Evolutionary conservation across 1,284 basidiomycete genomes (phyloP).

Genomic region (Earliella scabrosa): DNA sequence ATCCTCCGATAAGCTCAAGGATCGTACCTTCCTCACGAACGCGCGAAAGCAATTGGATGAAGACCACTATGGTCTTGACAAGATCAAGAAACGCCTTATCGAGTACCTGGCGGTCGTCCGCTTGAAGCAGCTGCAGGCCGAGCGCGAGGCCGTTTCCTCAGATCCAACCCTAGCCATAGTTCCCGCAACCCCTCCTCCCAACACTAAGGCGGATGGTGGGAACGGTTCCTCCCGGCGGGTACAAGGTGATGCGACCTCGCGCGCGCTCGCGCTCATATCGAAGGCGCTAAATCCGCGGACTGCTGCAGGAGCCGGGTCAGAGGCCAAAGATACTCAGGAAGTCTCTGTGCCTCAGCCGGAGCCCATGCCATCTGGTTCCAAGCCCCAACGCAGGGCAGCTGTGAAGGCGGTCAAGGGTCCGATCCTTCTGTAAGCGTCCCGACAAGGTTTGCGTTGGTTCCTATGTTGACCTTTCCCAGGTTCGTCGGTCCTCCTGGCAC

Average conservation of each 20-base stretch:
- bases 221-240: constrained; percentile 2
- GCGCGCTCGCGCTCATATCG: constrained; percentile 17
- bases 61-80: constrained; percentile 89
- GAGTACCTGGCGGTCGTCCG: constrained; percentile 91
- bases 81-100: constrained; percentile 88
- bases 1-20: constrained; percentile 43
- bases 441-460: not conserved
- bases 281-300: constrained; percentile 20
- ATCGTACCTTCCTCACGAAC: constrained; percentile 61
- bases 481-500: constrained; percentile 86
- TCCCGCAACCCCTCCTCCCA: not conserved
- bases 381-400: constrained; percentile 8
- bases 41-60: constrained; percentile 81
- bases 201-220: not conserved
- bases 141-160: constrained; percentile 38
- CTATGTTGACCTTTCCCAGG: constrained; percentile 35
- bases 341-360: not conserved
- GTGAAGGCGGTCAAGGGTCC: constrained; percentile 71
- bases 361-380: not conserved
- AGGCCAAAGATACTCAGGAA: constrained; percentile 2
- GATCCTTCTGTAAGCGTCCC: constrained; percentile 70
- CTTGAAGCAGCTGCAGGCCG: constrained; percentile 63
- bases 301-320: constrained; percentile 9
- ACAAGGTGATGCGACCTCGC: constrained; percentile 23
- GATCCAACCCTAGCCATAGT: not conserved